Conservation (phyloP, 2,329 filamentous ascomycete species). For the Colletotrichum tofieldiae region DNA sequence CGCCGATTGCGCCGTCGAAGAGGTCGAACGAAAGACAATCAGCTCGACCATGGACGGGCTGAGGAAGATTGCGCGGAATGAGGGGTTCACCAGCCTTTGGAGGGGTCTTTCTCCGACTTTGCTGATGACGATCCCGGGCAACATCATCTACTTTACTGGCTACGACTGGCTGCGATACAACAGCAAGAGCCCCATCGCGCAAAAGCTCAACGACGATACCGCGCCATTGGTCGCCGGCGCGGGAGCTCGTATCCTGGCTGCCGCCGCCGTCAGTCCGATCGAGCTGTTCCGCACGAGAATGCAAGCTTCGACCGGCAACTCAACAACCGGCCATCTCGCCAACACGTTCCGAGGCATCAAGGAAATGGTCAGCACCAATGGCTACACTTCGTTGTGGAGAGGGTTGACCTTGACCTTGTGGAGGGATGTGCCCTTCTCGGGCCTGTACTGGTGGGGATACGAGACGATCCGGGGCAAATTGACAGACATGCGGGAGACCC, state of each 20-base stretch:
- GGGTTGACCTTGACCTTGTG: slow-evolving; percentile 92
- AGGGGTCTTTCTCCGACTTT: slow-evolving; percentile 94
- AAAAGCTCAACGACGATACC: slow-evolving; percentile 76
- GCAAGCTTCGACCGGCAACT: slow-evolving; percentile 78
- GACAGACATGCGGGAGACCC: slow-evolving; percentile 76
- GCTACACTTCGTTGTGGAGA: slow-evolving; percentile 89
- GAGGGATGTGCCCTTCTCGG: slow-evolving; percentile 97
- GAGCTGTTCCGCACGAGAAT: slow-evolving; percentile 95
- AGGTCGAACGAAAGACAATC: slow-evolving; percentile 86
- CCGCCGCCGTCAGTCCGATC: slow-evolving; percentile 87
- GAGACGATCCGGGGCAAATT: slow-evolving; percentile 84
- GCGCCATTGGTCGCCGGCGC: slow-evolving; percentile 87
- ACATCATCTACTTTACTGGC: slow-evolving; percentile 98
- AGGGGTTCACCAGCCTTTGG: slow-evolving; percentile 90
- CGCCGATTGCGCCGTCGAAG: slow-evolving; percentile 87
- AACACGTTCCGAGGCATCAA: slow-evolving; percentile 83
- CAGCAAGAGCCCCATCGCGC: slow-evolving; percentile 78
- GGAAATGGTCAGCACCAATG: slow-evolving; percentile 84
- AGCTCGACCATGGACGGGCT: slow-evolving; percentile 93
- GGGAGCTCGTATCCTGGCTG: slow-evolving; percentile 83
- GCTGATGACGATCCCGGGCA: slow-evolving; percentile 93
- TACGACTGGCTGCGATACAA: slow-evolving; percentile 94
- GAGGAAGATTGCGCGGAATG: slow-evolving; percentile 94
- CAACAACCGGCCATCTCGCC: slow-evolving; percentile 78
- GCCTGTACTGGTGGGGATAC: slow-evolving; percentile 98